A percentile compares a stretch with the other conserved stretches of the same genome.
These are phyloP conservation scores for Claviceps arundinis DNA, from an alignment of 2,329 filamentous ascomycete species.

Conservation along the genomic window DNA sequence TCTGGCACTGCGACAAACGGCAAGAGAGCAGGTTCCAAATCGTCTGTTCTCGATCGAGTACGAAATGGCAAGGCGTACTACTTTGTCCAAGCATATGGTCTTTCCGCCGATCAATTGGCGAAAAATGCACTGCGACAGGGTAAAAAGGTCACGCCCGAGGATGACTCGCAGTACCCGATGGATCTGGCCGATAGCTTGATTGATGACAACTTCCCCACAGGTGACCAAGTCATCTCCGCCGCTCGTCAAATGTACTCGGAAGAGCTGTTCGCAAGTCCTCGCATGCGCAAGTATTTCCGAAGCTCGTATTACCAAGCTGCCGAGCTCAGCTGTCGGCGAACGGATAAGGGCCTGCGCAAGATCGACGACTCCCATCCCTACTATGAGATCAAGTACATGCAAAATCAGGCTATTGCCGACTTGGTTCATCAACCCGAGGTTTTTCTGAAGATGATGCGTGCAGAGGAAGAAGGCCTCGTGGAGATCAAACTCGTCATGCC, in stretches of 20 bases:
- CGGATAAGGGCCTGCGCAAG: conserved; percentile 83
- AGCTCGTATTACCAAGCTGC: conserved; percentile 73
- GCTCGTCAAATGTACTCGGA: conserved; percentile 84
- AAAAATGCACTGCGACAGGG: conserved; percentile 72
- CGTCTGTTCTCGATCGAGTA: conserved; percentile 70
- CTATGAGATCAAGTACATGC: conserved; percentile 94
- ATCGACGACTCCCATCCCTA: conserved; percentile 94
- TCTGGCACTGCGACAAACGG: conserved; percentile 50
- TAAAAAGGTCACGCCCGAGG: conserved; percentile 71
- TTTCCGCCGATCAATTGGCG: conserved; percentile 77
- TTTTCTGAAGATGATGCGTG: conserved; percentile 94
- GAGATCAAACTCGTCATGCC: conserved; percentile 72
- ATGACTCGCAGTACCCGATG: conserved; percentile 65
- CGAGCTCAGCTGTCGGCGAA: conserved; percentile 75
- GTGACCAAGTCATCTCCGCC: conserved; percentile 60
- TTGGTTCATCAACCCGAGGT: conserved; percentile 75
- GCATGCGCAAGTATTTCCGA: conserved; percentile 78
- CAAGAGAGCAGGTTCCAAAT: conserved; percentile 73
- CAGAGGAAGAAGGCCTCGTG: conserved; percentile 84
- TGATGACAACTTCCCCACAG: conserved; percentile 60
- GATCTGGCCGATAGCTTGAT: conserved; percentile 75
- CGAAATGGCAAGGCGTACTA: conserved; percentile 67
- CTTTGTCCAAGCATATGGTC: conserved; percentile 80
- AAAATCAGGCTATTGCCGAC: conserved; percentile 73
- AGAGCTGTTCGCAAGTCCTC: conserved; percentile 75